A percentile compares a stretch with the other conserved stretches of the same genome.
phyloP scores from a whole-genome alignment of 2,329 filamentous ascomycete species.

The Apiospora malaysiana region DNA sequence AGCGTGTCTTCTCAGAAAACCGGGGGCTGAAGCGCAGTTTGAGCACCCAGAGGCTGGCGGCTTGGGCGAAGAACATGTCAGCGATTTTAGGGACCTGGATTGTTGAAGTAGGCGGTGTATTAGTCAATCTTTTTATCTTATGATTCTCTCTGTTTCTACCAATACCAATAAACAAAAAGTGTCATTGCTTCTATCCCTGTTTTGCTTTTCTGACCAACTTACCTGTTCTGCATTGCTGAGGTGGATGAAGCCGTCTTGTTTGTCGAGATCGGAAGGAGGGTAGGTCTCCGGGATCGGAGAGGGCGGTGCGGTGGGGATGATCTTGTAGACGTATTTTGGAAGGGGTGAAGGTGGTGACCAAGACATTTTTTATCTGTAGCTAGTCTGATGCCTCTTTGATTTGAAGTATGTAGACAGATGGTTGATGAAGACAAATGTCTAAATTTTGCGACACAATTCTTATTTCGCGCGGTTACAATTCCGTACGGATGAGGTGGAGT shows the following conservation, averaged over 20 bases:
- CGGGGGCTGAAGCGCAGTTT: slow-evolving; percentile 54
- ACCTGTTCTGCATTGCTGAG: slow-evolving; percentile 63
- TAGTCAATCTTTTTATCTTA: not conserved
- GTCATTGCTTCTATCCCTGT: not conserved
- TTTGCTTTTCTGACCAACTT: slow-evolving; percentile 5
- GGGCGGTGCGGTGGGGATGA: slow-evolving; percentile 58
- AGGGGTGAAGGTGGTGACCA: slow-evolving; percentile 36
- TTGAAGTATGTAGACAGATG: not conserved
- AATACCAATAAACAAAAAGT: too few relatives aligned
- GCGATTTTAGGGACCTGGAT: slow-evolving; percentile 39
- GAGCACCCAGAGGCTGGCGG: slow-evolving; percentile 36
- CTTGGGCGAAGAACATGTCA: slow-evolving; percentile 37
- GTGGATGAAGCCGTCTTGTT: slow-evolving; percentile 66
- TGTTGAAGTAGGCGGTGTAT: not conserved
- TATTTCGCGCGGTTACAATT: too few relatives aligned
- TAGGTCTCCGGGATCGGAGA: slow-evolving; percentile 58
- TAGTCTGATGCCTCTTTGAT: not conserved
- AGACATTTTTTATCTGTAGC: slow-evolving; percentile 28
- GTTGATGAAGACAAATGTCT: not conserved
- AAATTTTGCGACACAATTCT: too few relatives aligned
- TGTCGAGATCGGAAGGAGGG: slow-evolving; percentile 64
- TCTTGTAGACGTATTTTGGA: slow-evolving; percentile 63
- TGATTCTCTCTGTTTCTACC: not conserved
- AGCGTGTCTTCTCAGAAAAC: slow-evolving; percentile 52
- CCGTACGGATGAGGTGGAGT: too few relatives aligned